phyloP scores from a whole-genome alignment of 805 yeast species.

The Candida hungchunana region DNA sequence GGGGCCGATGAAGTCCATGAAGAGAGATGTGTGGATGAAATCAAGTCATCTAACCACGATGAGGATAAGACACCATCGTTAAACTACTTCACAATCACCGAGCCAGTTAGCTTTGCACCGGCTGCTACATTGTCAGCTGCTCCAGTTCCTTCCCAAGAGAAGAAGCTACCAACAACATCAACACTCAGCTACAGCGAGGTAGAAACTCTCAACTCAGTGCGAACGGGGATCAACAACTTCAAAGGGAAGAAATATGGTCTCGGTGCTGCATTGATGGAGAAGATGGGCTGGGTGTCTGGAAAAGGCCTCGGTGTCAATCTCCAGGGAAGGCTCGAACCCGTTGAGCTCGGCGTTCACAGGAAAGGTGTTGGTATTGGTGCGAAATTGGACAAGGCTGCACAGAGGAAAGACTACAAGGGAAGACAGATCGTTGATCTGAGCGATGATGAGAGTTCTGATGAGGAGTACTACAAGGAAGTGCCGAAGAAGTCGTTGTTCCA shows the following conservation, averaged over 20 bases:
- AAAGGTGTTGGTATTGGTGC: conserved; percentile 76
- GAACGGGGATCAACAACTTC: conserved; percentile 9
- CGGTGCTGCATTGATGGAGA: conserved; percentile 71
- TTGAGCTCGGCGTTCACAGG: conserved; percentile 56
- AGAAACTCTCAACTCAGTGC: conserved; percentile 10
- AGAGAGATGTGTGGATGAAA: no score
- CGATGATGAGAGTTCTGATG: conserved; percentile 19
- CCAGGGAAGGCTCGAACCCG: conserved; percentile 77
- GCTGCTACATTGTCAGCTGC: no score
- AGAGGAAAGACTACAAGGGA: not conserved
- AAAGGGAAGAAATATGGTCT: conserved; percentile 57
- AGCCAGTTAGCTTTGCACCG: not conserved
- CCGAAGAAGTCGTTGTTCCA: conserved; percentile 26
- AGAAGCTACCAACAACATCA: conserved; percentile 26
- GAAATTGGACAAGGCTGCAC: conserved; percentile 24
- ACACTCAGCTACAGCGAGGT: conserved; percentile 10
- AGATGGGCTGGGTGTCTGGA: conserved; percentile 88
- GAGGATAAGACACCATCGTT: no score
- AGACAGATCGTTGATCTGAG: conserved; percentile 6
- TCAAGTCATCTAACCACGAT: no score
- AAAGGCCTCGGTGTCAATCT: conserved; percentile 74
- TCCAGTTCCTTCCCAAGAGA: no score
- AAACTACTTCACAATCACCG: not conserved
- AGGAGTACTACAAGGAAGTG: conserved; percentile 23
- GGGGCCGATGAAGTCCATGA: conserved; percentile 10